Base-by-base conservation (phyloP, 1,284 basidiomycete genomes). In the Ganoderma multipileum region DNA sequence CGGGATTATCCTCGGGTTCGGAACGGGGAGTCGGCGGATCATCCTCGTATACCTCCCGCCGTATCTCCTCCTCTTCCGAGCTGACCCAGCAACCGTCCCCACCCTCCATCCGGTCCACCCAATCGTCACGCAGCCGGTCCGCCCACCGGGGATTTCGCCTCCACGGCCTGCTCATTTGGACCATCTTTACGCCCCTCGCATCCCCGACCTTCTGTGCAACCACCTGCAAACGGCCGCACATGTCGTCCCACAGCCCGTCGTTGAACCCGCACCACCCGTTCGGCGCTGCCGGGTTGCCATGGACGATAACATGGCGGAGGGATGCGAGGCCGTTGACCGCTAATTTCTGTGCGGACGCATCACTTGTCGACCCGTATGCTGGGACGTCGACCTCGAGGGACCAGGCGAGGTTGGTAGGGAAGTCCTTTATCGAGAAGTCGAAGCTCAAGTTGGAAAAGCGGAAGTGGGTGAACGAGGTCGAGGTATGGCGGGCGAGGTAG, bases 71-170 rank as follows among this genome's bases (percentile, higher is more conserved):
- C 41, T 57, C 64, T 28, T 39, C 64, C 1, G 39, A 55, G 14
- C 42, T 38, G 18, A 69, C 64, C 68, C 68, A 68, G 23, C 64
- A 65, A 12, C 64, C 67, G 12, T 39, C 23, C n/a, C 54, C 38
- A 12, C 64, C 68, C 36, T 63, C 55, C 23, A 69, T 60, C 52
- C 64, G 50, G 16, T 59, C 64, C 26, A 63, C 26, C 55, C 67
- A 68, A 16, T 68, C 63, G 33, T 65, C 42, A 16, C 38, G 54
- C 39, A 68, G 39, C 26, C 41, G 57, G 5, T 65, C 52, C 11
- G 11, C 30, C 58, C 52, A 62, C 39, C 33, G 38, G 3, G 41
- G 20, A 12, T 61, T 36, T 6, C n/a, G 11, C 33, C 39, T 59
- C 33, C 42, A 50, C n/a, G 41, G 23, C 41, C 42, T n/a, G 28